Evolutionary conservation across 2,329 filamentous ascomycete species (phyloP).

Genomic region (Dactylella cylindrospora): DNA sequence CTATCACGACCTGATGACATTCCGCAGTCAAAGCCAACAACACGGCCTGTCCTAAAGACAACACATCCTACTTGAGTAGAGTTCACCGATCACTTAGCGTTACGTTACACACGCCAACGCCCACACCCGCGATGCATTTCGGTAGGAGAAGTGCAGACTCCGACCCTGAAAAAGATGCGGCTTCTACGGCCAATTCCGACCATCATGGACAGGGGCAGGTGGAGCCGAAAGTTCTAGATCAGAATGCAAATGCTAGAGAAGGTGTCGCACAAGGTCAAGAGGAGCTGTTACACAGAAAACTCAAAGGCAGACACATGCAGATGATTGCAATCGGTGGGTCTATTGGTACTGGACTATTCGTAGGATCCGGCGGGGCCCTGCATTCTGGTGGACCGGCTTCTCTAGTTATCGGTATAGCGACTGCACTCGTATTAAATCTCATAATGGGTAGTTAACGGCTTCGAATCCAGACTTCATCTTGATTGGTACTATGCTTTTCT

Average conservation of each 20-base stretch:
- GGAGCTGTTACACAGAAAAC: constrained; percentile 32
- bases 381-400: constrained; percentile 63
- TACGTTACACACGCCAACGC: background rate
- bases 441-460: background rate
- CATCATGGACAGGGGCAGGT: background rate
- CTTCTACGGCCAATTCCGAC: constrained; percentile 17
- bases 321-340: constrained; percentile 67
- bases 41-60: no score
- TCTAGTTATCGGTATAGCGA: constrained; percentile 58
- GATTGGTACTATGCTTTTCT: constrained; percentile 54
- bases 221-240: constrained; percentile 8
- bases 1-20: no score
- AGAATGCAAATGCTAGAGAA: constrained; percentile 4
- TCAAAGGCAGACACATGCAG: constrained; percentile 60
- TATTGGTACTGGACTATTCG: constrained; percentile 64
- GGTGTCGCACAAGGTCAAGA: constrained; percentile 5
- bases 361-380: constrained; percentile 64
- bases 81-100: no score
- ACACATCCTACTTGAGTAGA: background rate
- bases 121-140: background rate
- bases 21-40: no score
- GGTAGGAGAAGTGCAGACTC: constrained; percentile 14
- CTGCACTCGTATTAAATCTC: background rate
- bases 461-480: constrained; percentile 55
- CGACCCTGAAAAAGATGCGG: constrained; percentile 35